These are phyloP conservation scores for Globisporangium mamillatum DNA, from an alignment of 352 stramenopile genomes.

Conservation along the genomic window DNA sequence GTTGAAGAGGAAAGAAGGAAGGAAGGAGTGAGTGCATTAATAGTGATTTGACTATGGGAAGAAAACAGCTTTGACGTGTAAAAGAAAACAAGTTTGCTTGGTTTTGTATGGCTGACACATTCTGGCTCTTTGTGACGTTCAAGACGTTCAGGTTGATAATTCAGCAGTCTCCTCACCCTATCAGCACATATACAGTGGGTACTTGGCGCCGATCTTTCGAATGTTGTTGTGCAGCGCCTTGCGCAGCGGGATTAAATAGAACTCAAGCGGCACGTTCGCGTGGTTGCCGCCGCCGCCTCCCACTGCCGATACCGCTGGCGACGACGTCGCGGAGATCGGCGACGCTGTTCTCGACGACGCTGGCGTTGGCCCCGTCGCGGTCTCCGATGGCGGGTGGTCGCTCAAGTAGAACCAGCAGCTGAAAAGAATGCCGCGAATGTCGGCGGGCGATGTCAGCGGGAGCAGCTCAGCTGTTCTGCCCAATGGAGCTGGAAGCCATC, in stretches of 20 bases:
- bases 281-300: slow-evolving; percentile 15
- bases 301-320: slow-evolving; percentile 28
- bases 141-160: neutral
- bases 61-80: neutral
- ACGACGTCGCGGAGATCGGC: slow-evolving; percentile 44
- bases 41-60: neutral
- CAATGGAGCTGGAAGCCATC: slow-evolving; percentile 61
- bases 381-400: slow-evolving; percentile 57
- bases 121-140: neutral
- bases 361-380: slow-evolving; percentile 31
- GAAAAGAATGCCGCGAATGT: slow-evolving; percentile 78
- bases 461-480: slow-evolving; percentile 56
- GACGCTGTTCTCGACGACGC: slow-evolving; percentile 43
- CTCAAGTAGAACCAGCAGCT: slow-evolving; percentile 84
- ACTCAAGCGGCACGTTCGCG: slow-evolving; percentile 57
- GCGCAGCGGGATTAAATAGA: slow-evolving; percentile 76
- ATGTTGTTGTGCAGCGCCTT: slow-evolving; percentile 80
- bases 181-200: slow-evolving; percentile 74
- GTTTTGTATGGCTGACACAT: neutral
- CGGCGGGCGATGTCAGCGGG: slow-evolving; percentile 56
- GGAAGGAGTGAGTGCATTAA: neutral
- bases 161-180: neutral
- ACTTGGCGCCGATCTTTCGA: slow-evolving; percentile 63
- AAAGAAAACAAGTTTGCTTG: neutral
- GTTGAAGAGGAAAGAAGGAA: neutral